Conservation (phyloP, 176 grass and related monocot genomes). For the Miscanthus lutarioriparius region DNA sequence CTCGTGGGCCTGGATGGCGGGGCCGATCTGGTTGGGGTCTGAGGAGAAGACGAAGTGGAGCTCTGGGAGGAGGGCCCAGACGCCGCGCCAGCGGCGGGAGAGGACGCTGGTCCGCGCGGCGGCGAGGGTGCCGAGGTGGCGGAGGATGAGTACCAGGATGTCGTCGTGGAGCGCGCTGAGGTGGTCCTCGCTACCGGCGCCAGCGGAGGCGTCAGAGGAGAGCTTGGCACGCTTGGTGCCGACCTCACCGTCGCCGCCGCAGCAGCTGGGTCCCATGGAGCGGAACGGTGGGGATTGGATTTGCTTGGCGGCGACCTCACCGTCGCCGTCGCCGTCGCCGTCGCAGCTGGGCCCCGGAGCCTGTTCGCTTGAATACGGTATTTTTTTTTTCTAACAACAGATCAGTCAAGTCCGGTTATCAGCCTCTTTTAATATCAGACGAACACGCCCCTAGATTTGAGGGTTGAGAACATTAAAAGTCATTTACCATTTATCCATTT, state of each 20-base stretch:
- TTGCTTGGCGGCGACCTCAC: neutral
- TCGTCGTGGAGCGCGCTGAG: slow-evolving; percentile 28
- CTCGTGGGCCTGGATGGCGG: neutral
- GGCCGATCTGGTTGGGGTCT: neutral
- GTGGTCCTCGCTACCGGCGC: neutral
- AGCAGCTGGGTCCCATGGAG: no score
- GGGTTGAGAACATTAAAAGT: no score
- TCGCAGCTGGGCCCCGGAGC: no score
- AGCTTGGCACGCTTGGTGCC: neutral
- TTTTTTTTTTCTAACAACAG: no score
- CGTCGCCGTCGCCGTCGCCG: neutral
- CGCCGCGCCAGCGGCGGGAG: slow-evolving; percentile 29
- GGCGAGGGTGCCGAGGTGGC: neutral
- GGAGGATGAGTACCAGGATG: slow-evolving; percentile 7
- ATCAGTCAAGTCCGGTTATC: no score
- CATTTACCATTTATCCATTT: no score
- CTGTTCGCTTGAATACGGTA: no score
- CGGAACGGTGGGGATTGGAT: no score
- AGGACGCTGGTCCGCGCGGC: slow-evolving; percentile 23
- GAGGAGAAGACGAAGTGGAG: fast-evolving
- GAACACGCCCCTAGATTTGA: no score
- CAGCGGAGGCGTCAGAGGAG: neutral
- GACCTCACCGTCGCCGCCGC: neutral
- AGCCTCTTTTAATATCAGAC: no score
- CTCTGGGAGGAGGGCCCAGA: slow-evolving; percentile 29